Conservation (phyloP, 2,329 filamentous ascomycete genomes). For the Chalaropsis ovoidea region DNA sequence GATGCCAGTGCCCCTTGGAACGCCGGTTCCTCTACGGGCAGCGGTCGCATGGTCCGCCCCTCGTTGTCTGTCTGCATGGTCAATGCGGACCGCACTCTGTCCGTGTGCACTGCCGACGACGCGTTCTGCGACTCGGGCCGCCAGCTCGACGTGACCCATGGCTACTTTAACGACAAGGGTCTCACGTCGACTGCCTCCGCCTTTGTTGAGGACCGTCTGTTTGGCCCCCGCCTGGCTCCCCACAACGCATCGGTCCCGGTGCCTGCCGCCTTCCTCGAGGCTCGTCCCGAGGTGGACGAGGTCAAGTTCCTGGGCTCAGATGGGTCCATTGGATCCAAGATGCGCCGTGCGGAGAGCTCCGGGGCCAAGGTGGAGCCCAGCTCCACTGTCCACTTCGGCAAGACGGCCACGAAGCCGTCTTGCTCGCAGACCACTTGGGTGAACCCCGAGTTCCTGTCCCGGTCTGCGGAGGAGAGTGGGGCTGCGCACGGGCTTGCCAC, state of each 20-base stretch:
- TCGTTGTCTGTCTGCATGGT: slow-evolving; percentile 1
- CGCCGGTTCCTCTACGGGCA: neutral
- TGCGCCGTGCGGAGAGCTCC: neutral
- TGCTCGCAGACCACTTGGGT: slow-evolving; percentile 4
- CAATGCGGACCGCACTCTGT: slow-evolving; percentile 11
- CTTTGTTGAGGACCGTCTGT: slow-evolving; percentile 2
- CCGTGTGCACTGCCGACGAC: slow-evolving; percentile 8
- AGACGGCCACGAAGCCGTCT: neutral
- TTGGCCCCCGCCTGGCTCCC: slow-evolving; percentile 5
- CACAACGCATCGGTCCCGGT: neutral
- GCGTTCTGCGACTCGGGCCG: slow-evolving; percentile 13
- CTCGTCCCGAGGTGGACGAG: neutral
- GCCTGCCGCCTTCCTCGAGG: neutral
- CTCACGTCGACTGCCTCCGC: neutral
- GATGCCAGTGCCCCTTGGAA: slow-evolving; percentile 12
- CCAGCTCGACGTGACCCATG: neutral
- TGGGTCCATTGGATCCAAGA: neutral
- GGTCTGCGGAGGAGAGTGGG: neutral
- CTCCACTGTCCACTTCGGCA: neutral
- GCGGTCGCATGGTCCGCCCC: slow-evolving; percentile 10
- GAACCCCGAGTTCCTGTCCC: neutral
- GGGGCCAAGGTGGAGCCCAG: neutral
- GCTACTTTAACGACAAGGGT: neutral
- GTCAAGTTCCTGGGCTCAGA: neutral
- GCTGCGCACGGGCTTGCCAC: neutral